Evolutionary conservation across 352 stramenopile species (phyloP).

Genomic region (Sclerospora graminicola): DNA sequence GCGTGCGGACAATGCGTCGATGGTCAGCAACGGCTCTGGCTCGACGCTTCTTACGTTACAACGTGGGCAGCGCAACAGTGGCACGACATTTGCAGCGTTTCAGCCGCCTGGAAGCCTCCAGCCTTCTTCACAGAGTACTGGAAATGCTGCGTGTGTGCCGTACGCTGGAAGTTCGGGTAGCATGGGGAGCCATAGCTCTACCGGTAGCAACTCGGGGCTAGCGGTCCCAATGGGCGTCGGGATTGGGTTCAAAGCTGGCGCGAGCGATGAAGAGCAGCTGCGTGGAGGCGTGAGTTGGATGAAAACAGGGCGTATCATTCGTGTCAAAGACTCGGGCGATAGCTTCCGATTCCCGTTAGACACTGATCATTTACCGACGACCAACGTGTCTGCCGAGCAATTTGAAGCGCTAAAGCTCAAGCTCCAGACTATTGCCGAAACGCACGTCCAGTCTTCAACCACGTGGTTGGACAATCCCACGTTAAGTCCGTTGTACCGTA

Average conservation of each 20-base stretch:
- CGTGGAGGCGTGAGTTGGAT: slow-evolving; percentile 49
- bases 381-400: slow-evolving; percentile 23
- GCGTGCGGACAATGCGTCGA: slow-evolving; percentile 1
- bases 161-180: slow-evolving; percentile 22
- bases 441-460: slow-evolving; percentile 27
- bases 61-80: slow-evolving; percentile 26
- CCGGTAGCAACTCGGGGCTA: slow-evolving; percentile 11
- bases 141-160: slow-evolving; percentile 6
- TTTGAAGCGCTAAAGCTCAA: slow-evolving; percentile 22
- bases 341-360: slow-evolving; percentile 69
- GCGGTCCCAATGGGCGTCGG: slow-evolving; percentile 19
- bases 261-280: slow-evolving; percentile 25
- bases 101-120: slow-evolving; percentile 19
- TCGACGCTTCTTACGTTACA: slow-evolving; percentile 3
- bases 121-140: slow-evolving; percentile 8
- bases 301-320: slow-evolving; percentile 56
- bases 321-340: slow-evolving; percentile 59
- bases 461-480: slow-evolving; percentile 71
- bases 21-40: slow-evolving; percentile 8
- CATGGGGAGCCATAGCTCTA: slow-evolving; percentile 19
- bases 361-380: slow-evolving; percentile 37
- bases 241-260: slow-evolving; percentile 10
- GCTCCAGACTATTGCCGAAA: slow-evolving; percentile 26
- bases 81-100: slow-evolving; percentile 27
- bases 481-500: slow-evolving; percentile 36